Conservation (phyloP, 768 basidiomycete species). For the Paxillus involutus region DNA sequence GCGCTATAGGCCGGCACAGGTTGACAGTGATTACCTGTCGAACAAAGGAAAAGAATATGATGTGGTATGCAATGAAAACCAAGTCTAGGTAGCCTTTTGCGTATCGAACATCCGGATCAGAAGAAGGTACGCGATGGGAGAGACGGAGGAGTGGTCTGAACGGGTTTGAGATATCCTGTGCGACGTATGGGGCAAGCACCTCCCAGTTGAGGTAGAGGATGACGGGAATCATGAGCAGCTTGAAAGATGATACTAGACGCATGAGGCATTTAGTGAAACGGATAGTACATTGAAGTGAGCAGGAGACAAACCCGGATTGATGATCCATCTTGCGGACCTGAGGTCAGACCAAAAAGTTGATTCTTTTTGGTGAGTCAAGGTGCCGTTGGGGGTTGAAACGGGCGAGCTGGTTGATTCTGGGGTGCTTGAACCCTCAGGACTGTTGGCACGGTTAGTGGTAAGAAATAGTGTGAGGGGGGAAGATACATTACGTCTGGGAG, state of each 20-base stretch:
- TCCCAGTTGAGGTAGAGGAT: conserved; percentile 69
- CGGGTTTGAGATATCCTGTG: conserved; percentile 61
- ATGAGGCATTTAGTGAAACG: background rate
- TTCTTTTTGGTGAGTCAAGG: conserved; percentile 19
- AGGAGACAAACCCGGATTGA: conserved; percentile 60
- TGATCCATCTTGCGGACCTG: conserved; percentile 63
- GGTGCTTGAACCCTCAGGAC: conserved; percentile 40
- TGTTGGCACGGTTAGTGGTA: conserved; percentile 10
- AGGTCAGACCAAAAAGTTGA: conserved; percentile 52
- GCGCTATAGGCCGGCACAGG: conserved; percentile 66
- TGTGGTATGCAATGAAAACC: conserved; percentile 76
- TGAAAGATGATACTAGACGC: conserved; percentile 58
- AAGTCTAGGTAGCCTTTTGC: conserved; percentile 75
- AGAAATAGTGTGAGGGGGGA: background rate
- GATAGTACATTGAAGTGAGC: background rate
- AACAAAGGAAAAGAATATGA: conserved; percentile 87
- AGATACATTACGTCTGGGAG: conserved; percentile 54
- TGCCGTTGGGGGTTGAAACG: background rate
- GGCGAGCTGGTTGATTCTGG: conserved; percentile 40
- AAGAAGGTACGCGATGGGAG: conserved; percentile 57
- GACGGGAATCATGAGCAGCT: conserved; percentile 60
- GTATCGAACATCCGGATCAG: conserved; percentile 59
- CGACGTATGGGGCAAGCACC: conserved; percentile 46
- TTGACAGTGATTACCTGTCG: conserved; percentile 73
- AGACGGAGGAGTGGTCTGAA: conserved; percentile 72